phyloP scores from a whole-genome alignment of 2,329 filamentous ascomycete genomes.

The Lasiodiplodia sp. region DNA sequence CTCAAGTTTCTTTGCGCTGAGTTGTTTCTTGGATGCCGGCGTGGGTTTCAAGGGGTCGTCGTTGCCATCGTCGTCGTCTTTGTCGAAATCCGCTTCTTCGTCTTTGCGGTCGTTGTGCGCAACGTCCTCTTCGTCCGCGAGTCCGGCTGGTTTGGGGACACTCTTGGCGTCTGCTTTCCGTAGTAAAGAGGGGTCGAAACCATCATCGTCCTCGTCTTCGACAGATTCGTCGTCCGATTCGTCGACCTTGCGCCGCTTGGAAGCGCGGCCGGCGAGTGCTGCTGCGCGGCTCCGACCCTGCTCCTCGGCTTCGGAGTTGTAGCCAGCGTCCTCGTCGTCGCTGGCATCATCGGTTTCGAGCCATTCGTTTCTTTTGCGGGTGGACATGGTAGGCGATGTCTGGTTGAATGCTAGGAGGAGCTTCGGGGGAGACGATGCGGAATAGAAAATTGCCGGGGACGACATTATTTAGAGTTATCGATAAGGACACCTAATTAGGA shows the following conservation, averaged over 20 bases:
- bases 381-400: conserved; percentile 60
- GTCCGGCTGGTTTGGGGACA: not conserved
- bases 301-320: conserved; percentile 72
- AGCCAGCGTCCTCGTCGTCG: conserved; percentile 56
- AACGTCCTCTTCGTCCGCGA: conserved; percentile 35
- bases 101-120: not conserved
- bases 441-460: conserved; percentile 18
- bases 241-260: conserved; percentile 70
- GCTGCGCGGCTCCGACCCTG: conserved; percentile 67
- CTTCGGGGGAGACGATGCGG: conserved; percentile 13
- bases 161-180: conserved; percentile 20
- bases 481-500: not conserved
- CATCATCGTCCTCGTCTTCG: conserved; percentile 33
- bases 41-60: conserved; percentile 14
- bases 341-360: conserved; percentile 60
- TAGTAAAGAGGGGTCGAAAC: conserved; percentile 15
- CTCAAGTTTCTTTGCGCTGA: conserved; percentile 57
- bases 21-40: conserved; percentile 32
- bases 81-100: conserved; percentile 35
- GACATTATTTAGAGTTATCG: conserved; percentile 9
- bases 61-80: conserved; percentile 34
- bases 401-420: not conserved
- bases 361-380: conserved; percentile 76
- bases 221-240: conserved; percentile 41
- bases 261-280: conserved; percentile 49